A percentile compares a stretch with the other conserved stretches of the same genome.
These are phyloP conservation scores for Sequoia sempervirens DNA, from an alignment of 75 land plant species.

Conservation along the genomic window DNA sequence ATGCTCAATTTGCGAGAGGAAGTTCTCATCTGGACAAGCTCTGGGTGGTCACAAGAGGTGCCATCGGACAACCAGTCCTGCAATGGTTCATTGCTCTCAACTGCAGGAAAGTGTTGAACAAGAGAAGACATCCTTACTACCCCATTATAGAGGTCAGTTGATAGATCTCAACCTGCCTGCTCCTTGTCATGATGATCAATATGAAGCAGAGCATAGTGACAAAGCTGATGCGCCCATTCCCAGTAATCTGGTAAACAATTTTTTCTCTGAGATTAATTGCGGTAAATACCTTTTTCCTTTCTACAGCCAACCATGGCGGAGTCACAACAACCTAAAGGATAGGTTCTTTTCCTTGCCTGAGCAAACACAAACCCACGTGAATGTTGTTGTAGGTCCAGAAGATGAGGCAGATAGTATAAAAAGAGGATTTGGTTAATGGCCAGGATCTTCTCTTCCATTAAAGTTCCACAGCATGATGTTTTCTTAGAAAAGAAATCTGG, in stretches of 20 bases:
- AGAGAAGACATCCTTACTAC: background rate
- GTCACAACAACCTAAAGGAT: background rate
- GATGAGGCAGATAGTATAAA: background rate
- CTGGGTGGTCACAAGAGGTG: constrained; percentile 59
- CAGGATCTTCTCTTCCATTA: background rate
- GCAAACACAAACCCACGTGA: background rate
- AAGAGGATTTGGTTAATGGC: background rate
- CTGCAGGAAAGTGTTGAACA: background rate
- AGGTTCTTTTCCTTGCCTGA: background rate
- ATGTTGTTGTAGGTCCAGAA: background rate
- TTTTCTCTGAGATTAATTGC: background rate
- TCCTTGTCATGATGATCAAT: background rate
- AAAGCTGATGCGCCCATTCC: background rate
- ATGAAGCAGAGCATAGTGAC: background rate
- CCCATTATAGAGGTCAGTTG: background rate
- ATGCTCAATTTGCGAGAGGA: constrained; percentile 43
- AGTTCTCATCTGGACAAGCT: constrained; percentile 46
- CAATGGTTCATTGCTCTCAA: background rate
- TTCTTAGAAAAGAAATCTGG: background rate
- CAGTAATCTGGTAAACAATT: background rate
- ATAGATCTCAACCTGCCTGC: constrained; percentile 9
- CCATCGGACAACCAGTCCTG: constrained; percentile 27
- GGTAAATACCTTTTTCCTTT: background rate
- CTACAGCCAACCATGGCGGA: background rate
- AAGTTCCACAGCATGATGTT: background rate